Conservation (phyloP, 31 red algal genomes). For the Porphyra umbilicalis region DNA sequence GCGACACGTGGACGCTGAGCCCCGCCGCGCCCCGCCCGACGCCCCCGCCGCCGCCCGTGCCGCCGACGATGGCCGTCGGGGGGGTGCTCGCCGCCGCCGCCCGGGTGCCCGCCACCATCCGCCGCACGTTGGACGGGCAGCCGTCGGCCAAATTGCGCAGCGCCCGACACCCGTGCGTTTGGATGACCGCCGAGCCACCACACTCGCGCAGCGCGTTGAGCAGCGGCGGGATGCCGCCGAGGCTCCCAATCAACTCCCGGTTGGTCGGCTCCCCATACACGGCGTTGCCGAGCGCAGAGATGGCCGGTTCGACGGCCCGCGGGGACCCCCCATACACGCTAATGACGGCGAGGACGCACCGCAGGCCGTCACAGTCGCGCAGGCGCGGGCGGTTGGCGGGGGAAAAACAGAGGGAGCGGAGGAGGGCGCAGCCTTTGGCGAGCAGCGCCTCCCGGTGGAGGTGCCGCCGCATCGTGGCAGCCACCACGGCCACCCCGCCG, state of each 20-base stretch:
- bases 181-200: constrained; percentile 14
- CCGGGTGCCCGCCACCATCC: background rate
- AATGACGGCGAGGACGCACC: constrained; percentile 14
- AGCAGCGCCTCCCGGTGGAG: constrained; percentile 1
- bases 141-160: constrained; percentile 42
- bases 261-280: constrained; percentile 49
- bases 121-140: background rate
- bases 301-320: constrained; percentile 18
- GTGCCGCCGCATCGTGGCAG: constrained; percentile 23
- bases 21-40: background rate
- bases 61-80: background rate
- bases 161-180: constrained; percentile 26
- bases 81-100: background rate
- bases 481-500: constrained; percentile 14
- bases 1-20: too few relatives aligned
- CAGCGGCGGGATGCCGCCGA: constrained; percentile 19
- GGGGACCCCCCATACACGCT: constrained; percentile 7
- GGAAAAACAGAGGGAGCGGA: constrained; percentile 35
- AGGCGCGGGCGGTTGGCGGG: constrained; percentile 18
- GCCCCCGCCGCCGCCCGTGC: background rate
- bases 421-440: constrained; percentile 14
- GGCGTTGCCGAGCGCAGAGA: constrained; percentile 34
- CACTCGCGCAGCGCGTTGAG: constrained; percentile 26
- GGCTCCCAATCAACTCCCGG: constrained; percentile 23
- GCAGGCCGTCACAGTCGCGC: constrained; percentile 15